phyloP scores from a whole-genome alignment of 805 yeast genomes.

The Starmerella etchellsii region DNA sequence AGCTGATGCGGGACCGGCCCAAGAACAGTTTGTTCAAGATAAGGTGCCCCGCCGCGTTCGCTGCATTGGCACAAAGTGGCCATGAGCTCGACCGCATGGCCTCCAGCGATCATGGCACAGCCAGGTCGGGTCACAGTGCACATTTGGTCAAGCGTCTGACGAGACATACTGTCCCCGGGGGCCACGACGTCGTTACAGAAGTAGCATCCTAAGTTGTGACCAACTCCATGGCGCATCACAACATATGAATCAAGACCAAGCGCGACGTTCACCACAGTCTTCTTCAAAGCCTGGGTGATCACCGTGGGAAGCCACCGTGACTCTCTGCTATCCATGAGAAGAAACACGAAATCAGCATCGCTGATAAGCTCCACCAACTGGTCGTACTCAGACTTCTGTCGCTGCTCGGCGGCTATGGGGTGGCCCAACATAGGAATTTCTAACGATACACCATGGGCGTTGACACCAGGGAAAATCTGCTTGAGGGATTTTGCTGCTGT shows the following conservation, averaged over 20 bases:
- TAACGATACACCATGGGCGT: conserved; percentile 46
- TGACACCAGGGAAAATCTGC: conserved; percentile 66
- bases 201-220: conserved; percentile 66
- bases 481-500: conserved; percentile 64
- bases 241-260: conserved; percentile 87
- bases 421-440: conserved; percentile 97
- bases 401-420: conserved; percentile 46
- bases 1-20: conserved; percentile 83
- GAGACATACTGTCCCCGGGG: conserved; percentile 76
- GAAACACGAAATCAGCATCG: conserved; percentile 61
- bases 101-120: conserved; percentile 74
- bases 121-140: conserved; percentile 98
- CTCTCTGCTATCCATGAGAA: conserved; percentile 89
- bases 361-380: conserved; percentile 41
- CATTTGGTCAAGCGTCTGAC: conserved; percentile 91
- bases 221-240: conserved; percentile 83
- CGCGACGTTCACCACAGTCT: conserved; percentile 81
- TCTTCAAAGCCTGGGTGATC: conserved; percentile 50
- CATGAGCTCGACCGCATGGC: conserved; percentile 72
- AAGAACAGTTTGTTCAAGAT: conserved; percentile 32
- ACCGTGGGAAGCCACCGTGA: conserved; percentile 96
- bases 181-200: conserved; percentile 94
- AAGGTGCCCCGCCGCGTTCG: conserved; percentile 35
- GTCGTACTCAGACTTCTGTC: conserved; percentile 41
- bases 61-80: conserved; percentile 64